Evolutionary conservation across 2,329 filamentous ascomycete genomes (phyloP).

Genomic region (Botrytis elliptica): DNA sequence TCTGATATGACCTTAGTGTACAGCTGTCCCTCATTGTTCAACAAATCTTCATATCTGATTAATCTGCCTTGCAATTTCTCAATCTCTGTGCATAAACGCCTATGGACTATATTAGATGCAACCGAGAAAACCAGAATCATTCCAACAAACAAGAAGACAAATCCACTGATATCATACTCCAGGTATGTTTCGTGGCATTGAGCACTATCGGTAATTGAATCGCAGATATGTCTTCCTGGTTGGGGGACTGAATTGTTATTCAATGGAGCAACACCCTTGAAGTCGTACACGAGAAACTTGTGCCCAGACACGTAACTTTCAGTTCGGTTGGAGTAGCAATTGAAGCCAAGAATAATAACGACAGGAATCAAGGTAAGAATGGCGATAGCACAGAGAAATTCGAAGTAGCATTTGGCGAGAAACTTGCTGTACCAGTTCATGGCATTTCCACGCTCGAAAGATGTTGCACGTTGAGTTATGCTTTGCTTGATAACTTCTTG

Average conservation of each 20-base stretch:
- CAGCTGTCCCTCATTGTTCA: neutral
- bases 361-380: neutral
- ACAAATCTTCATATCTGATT: neutral
- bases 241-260: neutral
- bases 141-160: neutral
- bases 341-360: neutral
- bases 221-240: neutral
- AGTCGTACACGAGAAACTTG: neutral
- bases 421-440: neutral
- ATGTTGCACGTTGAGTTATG: rapidly evolving
- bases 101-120: neutral
- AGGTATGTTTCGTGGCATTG: neutral
- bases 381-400: neutral
- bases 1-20: neutral
- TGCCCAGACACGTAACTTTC: neutral
- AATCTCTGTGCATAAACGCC: no score
- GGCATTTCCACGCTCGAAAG: neutral
- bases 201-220: neutral
- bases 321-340: neutral
- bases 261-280: neutral
- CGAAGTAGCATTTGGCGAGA: neutral
- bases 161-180: neutral
- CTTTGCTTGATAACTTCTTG: neutral
- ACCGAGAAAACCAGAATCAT: neutral
- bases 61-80: neutral